phyloP scores from a whole-genome alignment of 2,329 filamentous ascomycete species.

The Fusarium sp. region DNA sequence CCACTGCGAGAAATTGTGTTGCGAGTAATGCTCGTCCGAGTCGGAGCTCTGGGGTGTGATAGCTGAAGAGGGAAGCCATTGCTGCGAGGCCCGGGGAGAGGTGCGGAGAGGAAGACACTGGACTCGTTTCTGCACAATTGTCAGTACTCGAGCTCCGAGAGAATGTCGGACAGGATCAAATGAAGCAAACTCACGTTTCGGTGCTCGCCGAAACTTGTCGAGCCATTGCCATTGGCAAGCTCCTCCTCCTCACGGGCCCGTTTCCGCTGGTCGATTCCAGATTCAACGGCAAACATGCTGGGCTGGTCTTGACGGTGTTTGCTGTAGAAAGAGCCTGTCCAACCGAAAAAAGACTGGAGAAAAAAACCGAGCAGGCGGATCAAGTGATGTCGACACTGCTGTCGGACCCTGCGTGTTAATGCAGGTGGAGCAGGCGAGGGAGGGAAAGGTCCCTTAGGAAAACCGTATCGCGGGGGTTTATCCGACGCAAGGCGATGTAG shows the following conservation, averaged over 20 bases:
- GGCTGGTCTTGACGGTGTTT: constrained; percentile 6
- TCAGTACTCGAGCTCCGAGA: constrained; percentile 28
- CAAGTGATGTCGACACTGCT: constrained; percentile 28
- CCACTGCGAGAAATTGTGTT: constrained; percentile 47
- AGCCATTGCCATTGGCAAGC: constrained; percentile 46
- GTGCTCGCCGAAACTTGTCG: constrained; percentile 58
- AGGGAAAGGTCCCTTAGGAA: constrained; percentile 26
- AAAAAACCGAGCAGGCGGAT: constrained; percentile 18
- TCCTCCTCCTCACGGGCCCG: constrained; percentile 57
- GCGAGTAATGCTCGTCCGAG: constrained; percentile 49
- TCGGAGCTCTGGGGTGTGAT: constrained; percentile 54
- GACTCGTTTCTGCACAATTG: constrained; percentile 58
- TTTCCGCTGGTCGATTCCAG: constrained; percentile 53
- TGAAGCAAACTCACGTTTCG: constrained; percentile 54
- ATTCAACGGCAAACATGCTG: constrained; percentile 51
- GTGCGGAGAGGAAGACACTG: constrained; percentile 61
- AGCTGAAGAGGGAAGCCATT: constrained; percentile 45
- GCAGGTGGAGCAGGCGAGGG: constrained; percentile 38
- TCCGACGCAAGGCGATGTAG: constrained; percentile 25
- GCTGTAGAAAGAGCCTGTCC: constrained; percentile 5
- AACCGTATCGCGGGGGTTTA: constrained; percentile 29
- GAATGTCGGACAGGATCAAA: neutral
- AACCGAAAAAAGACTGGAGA: constrained; percentile 17
- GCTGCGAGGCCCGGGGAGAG: constrained; percentile 50
- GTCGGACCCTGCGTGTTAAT: constrained; percentile 38